Evolutionary conservation across 2,329 filamentous ascomycete genomes (phyloP), one percentile per base, ranked within the genome.

Genomic region (Neofusicoccum ribis): DNA sequence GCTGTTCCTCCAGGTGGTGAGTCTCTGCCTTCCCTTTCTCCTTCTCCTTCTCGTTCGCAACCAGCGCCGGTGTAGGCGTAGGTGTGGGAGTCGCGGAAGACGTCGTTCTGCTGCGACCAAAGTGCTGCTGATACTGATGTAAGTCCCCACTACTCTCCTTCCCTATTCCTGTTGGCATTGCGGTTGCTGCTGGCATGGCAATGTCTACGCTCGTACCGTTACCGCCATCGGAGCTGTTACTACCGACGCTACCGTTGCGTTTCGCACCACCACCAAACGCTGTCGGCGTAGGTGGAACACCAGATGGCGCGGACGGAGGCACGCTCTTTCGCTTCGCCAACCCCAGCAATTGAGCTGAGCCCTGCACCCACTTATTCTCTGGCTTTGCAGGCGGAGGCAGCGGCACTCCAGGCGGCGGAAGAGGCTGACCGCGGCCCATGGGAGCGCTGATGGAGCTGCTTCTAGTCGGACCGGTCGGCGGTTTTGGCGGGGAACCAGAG

Each of bases 401-500:
- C 3, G 93, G 92, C 50, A 85, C 88, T 2, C 92, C 93, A 2
- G 90, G 91, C 8, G 92, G 92, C 52, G 92, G 92, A 17, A 96
- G 81, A 1, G 92, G 92, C 70, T 90, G 89, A 0, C 92, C 92
- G 44, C 92, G 86, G 1, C 93, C 93, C 81, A 96, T 92, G 1
- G 92, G 92, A 64, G 59, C 23, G 58, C 59, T 51, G 60, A 51
- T 14, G 49, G 49, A 52, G 23, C 43, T n/a, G 12, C 46, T 56
- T 50, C 47, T 44, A 23, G 37, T 8, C 15, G 49, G 39, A 46
- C 43, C 15, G 64, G 27, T 37, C 31, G n/a, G 20, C 17, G 14
- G n/a, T 23, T 64, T 44, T 7, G 37, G 37, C 9, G 63, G 41
- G 15, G 44, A 43, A 14, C 39, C 34, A 9, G 64, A 52, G 23